Base-by-base conservation (phyloP, 257 asterid genomes). In the Nicotiana benthamiana region DNA sequence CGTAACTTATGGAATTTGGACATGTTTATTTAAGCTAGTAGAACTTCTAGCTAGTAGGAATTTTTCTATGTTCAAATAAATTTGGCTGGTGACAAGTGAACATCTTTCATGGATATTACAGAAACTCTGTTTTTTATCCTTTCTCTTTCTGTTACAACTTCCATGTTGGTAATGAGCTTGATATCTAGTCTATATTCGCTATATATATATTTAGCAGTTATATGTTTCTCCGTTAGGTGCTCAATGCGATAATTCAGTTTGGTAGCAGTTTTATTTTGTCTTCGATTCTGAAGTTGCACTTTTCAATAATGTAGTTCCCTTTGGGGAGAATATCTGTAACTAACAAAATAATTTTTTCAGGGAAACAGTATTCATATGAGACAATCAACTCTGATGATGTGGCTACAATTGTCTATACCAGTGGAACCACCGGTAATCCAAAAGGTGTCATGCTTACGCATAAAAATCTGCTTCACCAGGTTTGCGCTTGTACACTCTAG, bases 391-490 rank as follows among this genome's bases (percentile, higher is more conserved):
- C 97, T 48, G 95, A 89, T 83, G 98, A 94, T 81, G 86, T 87
- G 80, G 97, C 97, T 22, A 93, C 98, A 5, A 91, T 94, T 62
- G 86, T 93, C 3, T 94, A 94, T 81, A 94, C 98, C 32, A 94
- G 98, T 90, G 98, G 98, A 68, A 94, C 97, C 85, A 93, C 96
- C 67, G 98, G 97, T 70, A 93, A 90, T 85, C 97, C 98, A 60
- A 94, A 93, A 92, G 98, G 98, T 83, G 96, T 94, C 85, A 93
- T 92, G 97, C 97, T 94, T 85, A 92, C 98, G 1, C 98, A 94
- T 86, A 86, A 86, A 87, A 94, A 93, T 88, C 88, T 94, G 84
- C 89, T 94, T 64, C 97, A 94, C 85, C 98, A 94, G 98, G 98
- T 93, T 80, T 81, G 84, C 72, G 24, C 17, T 79, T 85, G 75